A percentile compares a stretch with the other conserved stretches of the same genome.
phyloP scores from a whole-genome alignment of 2,329 filamentous ascomycete species.

The Ceratocystiopsis sp. region DNA sequence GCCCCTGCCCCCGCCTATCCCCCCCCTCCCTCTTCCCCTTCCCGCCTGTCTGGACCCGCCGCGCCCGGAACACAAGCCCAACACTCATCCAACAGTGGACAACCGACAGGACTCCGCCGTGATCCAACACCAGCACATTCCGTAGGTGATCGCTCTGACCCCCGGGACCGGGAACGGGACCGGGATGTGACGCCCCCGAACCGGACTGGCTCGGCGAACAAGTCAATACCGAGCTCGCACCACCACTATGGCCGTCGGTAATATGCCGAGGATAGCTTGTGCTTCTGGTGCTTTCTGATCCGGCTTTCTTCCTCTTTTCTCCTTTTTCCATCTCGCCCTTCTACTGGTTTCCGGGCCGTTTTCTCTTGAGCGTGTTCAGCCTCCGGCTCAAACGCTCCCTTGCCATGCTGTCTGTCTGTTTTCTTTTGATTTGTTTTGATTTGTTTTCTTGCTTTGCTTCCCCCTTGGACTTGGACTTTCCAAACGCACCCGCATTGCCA shows the following conservation, averaged over 20 bases:
- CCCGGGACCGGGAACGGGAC: slow-evolving; percentile 5
- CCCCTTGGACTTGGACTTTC: no score
- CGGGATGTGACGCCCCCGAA: slow-evolving; percentile 8
- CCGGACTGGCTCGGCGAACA: slow-evolving; percentile 5
- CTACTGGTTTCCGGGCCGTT: no score
- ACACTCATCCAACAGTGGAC: slow-evolving; percentile 8
- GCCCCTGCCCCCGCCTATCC: neutral
- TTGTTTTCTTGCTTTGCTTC: no score
- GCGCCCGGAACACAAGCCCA: slow-evolving; percentile 7
- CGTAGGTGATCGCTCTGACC: slow-evolving; percentile 5
- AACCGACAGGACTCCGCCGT: slow-evolving; percentile 4
- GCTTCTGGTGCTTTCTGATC: no score
- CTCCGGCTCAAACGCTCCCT: no score
- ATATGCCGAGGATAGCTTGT: no score
- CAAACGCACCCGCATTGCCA: no score
- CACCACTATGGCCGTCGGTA: slow-evolving; percentile 7
- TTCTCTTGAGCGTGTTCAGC: no score
- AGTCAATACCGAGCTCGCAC: slow-evolving; percentile 1
- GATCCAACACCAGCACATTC: slow-evolving; percentile 1
- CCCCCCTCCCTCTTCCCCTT: slow-evolving; percentile 6
- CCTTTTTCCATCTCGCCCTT: no score
- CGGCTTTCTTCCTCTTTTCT: no score
- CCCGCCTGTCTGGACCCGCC: slow-evolving; percentile 4
- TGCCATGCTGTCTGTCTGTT: no score
- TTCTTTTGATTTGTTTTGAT: no score